phyloP scores from a whole-genome alignment of 2,329 filamentous ascomycete genomes.

The Beauveria sp. region DNA sequence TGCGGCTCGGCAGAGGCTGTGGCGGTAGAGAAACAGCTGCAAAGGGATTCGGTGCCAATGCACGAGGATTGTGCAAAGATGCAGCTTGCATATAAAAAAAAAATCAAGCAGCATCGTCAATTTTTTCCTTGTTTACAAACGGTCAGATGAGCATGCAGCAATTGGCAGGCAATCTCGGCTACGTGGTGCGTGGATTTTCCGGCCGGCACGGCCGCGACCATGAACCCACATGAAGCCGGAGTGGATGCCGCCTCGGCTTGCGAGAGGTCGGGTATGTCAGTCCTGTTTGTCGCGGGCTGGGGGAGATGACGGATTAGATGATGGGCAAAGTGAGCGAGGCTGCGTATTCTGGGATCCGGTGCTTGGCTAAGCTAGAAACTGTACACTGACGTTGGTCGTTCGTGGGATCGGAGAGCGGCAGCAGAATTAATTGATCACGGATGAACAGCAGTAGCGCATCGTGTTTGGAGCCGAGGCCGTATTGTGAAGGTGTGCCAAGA shows the following conservation, averaged over 20 bases:
- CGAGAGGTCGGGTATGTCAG: background rate
- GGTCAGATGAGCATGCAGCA: background rate
- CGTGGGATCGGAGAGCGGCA: background rate
- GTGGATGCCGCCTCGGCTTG: background rate
- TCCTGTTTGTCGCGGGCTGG: background rate
- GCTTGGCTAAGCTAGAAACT: background rate
- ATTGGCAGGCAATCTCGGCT: background rate
- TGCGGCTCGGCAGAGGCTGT: background rate
- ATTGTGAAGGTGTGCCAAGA: background rate
- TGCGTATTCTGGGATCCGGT: background rate
- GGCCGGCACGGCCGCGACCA: background rate
- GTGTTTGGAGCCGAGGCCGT: background rate
- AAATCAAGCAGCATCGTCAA: background rate
- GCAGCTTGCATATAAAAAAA: background rate
- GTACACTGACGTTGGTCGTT: background rate
- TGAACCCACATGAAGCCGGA: background rate
- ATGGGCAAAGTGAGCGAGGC: background rate
- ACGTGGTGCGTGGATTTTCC: background rate
- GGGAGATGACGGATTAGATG: background rate
- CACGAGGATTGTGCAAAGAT: background rate
- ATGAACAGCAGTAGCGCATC: constrained; percentile 3
- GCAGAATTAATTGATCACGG: background rate
- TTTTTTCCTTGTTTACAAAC: background rate
- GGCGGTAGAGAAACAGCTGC: background rate
- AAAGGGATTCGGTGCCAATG: background rate